Evolutionary conservation across 768 basidiomycete genomes (phyloP), one percentile per base, ranked within the genome.

Genomic region (Amyloporia xantha): DNA sequence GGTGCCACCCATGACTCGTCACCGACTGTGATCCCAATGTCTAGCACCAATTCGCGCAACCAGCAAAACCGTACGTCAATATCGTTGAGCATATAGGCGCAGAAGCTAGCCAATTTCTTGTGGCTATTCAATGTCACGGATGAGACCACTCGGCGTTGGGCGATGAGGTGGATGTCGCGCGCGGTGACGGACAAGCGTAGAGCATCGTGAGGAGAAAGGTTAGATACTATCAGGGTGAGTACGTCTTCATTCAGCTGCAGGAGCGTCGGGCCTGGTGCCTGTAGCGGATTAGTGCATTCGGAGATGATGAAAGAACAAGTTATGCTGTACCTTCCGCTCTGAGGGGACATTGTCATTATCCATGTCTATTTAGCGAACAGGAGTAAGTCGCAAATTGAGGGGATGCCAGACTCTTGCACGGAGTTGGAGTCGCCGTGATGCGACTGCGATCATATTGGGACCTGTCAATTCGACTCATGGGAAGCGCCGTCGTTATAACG

Each of bases 201-300:
- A 5, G 44, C 44, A 23, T 45, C 44, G 30, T 27, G 27, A 19
- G 24, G 15, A 17, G 15, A 12, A 12, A 45, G 44, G 44, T 27
- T 20, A 19, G 28, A 33, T 3, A 45, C 28, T 3, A 45, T 45
- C 11, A 27, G 15, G n/a, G 33, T 33, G 19, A 45, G 44, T n/a
- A 45, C 44, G 30, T 45, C 44, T 27, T 45, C 28, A 27, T 45
- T 45, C 13, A 45, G n/a, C n/a, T n/a, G n/a, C n/a, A n/a, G n/a
- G n/a, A n/a, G n/a, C n/a, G n/a, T n/a, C n/a, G n/a, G n/a, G n/a
- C n/a, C n/a, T n/a, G n/a, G n/a, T n/a, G n/a, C n/a, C n/a, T n/a
- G n/a, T n/a, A n/a, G n/a, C n/a, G n/a, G n/a, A n/a, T n/a, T n/a
- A n/a, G n/a, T n/a, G n/a, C n/a, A n/a, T n/a, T n/a, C n/a, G n/a